These are phyloP conservation scores for Penicillium robsamsonii DNA, from an alignment of 495 filamentous ascomycete species.

Conservation along the genomic window DNA sequence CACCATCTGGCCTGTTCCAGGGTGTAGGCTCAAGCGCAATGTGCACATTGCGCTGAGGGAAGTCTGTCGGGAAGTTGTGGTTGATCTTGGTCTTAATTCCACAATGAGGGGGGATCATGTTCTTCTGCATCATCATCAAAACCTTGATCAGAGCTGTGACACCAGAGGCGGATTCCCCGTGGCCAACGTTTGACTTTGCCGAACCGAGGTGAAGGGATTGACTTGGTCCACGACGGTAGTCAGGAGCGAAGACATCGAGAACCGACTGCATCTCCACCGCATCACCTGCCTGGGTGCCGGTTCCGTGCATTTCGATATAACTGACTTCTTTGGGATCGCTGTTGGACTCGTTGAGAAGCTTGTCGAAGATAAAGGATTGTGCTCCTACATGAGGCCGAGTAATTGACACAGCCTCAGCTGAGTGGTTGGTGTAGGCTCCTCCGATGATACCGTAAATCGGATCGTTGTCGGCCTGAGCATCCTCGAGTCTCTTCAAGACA, in stretches of 20 bases:
- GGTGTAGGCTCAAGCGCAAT: constrained; percentile 59
- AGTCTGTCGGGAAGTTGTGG: constrained; percentile 75
- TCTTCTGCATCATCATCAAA: constrained; percentile 82
- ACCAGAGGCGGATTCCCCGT: constrained; percentile 86
- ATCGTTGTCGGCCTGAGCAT: constrained; percentile 73
- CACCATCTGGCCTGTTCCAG: constrained; percentile 61
- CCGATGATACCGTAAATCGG: constrained; percentile 66
- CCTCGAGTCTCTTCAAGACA: constrained; percentile 70
- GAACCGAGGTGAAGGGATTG: constrained; percentile 79
- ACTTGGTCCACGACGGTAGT: constrained; percentile 59
- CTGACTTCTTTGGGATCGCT: constrained; percentile 70
- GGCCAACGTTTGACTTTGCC: constrained; percentile 85
- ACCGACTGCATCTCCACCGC: constrained; percentile 77
- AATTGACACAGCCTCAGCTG: constrained; percentile 74
- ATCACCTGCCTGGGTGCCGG: constrained; percentile 81
- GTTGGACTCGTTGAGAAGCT: constrained; percentile 66
- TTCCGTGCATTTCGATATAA: constrained; percentile 91
- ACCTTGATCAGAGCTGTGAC: constrained; percentile 81
- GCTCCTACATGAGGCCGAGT: constrained; percentile 75
- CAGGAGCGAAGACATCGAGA: constrained; percentile 75
- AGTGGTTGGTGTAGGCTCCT: constrained; percentile 71
- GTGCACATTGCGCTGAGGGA: constrained; percentile 73
- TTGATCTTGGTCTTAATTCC: constrained; percentile 86
- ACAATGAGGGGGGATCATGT: constrained; percentile 77
- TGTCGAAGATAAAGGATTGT: constrained; percentile 66